Conservation (phyloP, 345 rosid species). For the Clausena lansium region DNA sequence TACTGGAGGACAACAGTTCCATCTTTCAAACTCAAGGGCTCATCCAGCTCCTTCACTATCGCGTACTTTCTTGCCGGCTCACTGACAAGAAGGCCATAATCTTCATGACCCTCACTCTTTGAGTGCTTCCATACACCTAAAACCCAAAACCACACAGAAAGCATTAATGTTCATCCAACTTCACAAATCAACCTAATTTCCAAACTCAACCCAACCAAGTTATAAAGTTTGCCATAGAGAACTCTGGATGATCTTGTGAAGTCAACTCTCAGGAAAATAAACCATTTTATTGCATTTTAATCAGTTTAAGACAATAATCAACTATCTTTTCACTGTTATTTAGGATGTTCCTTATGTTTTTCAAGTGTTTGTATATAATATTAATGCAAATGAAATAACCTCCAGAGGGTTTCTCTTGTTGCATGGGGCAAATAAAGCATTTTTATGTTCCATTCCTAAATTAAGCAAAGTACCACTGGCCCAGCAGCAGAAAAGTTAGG, state of each 20-base stretch:
- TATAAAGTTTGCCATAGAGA: neutral
- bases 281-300: neutral
- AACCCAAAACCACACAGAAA: slow-evolving; percentile 16
- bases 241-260: neutral
- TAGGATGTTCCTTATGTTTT: no score
- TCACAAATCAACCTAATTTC: neutral
- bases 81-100: slow-evolving; percentile 80
- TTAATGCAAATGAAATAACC: no score
- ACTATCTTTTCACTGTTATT: no score
- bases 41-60: slow-evolving; percentile 66
- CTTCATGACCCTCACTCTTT: slow-evolving; percentile 87
- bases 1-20: slow-evolving; percentile 70
- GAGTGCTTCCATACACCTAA: slow-evolving; percentile 78
- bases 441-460: no score
- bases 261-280: no score
- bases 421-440: no score
- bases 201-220: neutral
- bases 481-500: no score
- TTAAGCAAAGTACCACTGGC: no score
- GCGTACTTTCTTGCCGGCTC: slow-evolving; percentile 79
- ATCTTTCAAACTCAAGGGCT: slow-evolving; percentile 59
- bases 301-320: neutral
- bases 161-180: neutral
- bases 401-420: no score
- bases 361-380: no score